Conservation (phyloP, 2,329 filamentous ascomycete genomes). For the Epichloe festucae region DNA sequence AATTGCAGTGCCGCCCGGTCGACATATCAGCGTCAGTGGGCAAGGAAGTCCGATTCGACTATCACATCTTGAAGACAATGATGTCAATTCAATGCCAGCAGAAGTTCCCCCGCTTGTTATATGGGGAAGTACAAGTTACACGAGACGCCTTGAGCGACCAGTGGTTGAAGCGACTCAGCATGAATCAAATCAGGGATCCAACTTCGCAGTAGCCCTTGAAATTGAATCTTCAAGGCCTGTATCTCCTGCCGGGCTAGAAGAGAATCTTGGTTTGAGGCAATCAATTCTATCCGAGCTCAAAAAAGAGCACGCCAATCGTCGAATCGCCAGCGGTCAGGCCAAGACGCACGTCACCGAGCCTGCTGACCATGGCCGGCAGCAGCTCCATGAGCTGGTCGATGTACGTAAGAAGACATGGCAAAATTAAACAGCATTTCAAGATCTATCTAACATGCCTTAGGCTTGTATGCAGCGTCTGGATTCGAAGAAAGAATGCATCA, state of each 20-base stretch:
- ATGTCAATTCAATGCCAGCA: background rate
- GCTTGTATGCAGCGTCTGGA: slow-evolving; percentile 1
- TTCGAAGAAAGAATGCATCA: background rate
- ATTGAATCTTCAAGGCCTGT: background rate
- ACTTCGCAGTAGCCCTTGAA: background rate
- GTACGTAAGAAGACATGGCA: background rate
- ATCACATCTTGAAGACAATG: background rate
- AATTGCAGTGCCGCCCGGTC: background rate
- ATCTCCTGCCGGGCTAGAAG: background rate
- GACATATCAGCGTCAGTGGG: slow-evolving; percentile 2
- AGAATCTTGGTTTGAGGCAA: background rate
- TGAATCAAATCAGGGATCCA: background rate
- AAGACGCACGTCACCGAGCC: background rate
- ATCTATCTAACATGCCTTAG: background rate
- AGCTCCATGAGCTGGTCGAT: slow-evolving; percentile 4
- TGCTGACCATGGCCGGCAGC: background rate
- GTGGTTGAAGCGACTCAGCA: background rate
- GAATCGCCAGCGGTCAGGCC: background rate
- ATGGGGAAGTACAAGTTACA: background rate
- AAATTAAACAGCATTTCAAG: background rate
- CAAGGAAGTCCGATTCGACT: slow-evolving; percentile 4
- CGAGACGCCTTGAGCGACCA: background rate
- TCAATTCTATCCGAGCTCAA: slow-evolving; percentile 1
- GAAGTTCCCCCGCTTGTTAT: background rate
- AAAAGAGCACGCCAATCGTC: background rate